A percentile compares a stretch with the other conserved stretches of the same genome.
These are phyloP conservation scores for Ilyonectria robusta DNA, from an alignment of 2,329 filamentous ascomycete species.

Conservation along the genomic window DNA sequence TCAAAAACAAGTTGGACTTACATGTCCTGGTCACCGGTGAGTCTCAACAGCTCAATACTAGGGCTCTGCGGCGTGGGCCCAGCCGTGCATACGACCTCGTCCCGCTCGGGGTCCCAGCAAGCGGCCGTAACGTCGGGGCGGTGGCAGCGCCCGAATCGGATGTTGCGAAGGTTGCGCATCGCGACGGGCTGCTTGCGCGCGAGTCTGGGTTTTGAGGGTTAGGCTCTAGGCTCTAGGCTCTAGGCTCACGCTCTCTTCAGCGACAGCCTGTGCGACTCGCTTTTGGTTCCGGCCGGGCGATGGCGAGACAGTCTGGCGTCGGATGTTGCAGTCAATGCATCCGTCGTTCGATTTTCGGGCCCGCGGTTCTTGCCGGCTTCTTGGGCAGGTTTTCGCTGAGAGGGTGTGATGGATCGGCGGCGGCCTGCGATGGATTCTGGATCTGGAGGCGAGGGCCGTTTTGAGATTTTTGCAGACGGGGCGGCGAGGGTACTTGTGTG, in stretches of 20 bases:
- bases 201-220: slow-evolving; percentile 14
- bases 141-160: slow-evolving; percentile 78
- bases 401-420: slow-evolving; percentile 45
- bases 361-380: slow-evolving; percentile 39
- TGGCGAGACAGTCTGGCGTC: slow-evolving; percentile 36
- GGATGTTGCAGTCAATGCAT: slow-evolving; percentile 38
- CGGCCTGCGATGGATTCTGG: slow-evolving; percentile 40
- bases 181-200: slow-evolving; percentile 16
- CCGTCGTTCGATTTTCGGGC: slow-evolving; percentile 43
- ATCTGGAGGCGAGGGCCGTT: slow-evolving; percentile 45
- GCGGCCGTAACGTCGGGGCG: slow-evolving; percentile 78
- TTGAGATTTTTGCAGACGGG: slow-evolving; percentile 45
- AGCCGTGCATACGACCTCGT: slow-evolving; percentile 86
- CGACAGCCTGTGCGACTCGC: not conserved
- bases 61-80: slow-evolving; percentile 81
- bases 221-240: slow-evolving; percentile 18
- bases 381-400: slow-evolving; percentile 21
- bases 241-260: slow-evolving; percentile 7
- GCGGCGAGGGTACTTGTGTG: slow-evolving; percentile 24
- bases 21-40: slow-evolving; percentile 62
- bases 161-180: slow-evolving; percentile 92
- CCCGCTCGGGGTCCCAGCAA: slow-evolving; percentile 87
- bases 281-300: slow-evolving; percentile 6
- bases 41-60: slow-evolving; percentile 78
- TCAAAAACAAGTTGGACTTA: slow-evolving; percentile 50